A percentile compares a stretch with the other conserved stretches of the same genome.
Conservation (phyloP, 2,329 filamentous ascomycete species). For the Xylaria sp. region DNA sequence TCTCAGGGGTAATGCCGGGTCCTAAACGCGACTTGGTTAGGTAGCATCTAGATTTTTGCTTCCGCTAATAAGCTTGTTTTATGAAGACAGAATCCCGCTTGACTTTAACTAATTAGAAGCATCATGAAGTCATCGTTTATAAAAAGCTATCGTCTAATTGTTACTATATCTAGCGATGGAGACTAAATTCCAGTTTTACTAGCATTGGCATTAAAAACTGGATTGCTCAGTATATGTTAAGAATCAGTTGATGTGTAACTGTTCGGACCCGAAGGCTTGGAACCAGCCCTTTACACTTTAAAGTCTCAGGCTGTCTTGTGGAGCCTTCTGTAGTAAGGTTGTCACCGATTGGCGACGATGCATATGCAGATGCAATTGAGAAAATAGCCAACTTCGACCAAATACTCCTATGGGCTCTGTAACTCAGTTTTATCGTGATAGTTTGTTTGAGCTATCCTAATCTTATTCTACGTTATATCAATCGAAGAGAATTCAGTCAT, state of each 20-base stretch:
- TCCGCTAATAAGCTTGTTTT: neutral
- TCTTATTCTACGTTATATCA: too few species aligned
- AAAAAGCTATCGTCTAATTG: neutral
- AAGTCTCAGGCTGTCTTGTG: too few species aligned
- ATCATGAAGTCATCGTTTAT: neutral
- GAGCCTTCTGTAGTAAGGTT: too few species aligned
- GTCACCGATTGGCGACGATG: too few species aligned
- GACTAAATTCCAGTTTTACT: neutral
- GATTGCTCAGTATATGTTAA: too few species aligned
- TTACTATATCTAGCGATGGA: neutral
- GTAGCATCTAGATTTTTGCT: neutral
- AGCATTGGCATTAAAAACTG: too few species aligned
- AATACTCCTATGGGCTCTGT: too few species aligned
- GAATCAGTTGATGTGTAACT: neutral
- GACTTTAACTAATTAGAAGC: neutral
- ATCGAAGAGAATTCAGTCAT: too few species aligned
- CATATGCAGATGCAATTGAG: too few species aligned
- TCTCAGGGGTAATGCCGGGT: conserved; percentile 14
- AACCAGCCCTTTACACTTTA: neutral
- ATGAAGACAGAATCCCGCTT: neutral
- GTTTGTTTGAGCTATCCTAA: too few species aligned
- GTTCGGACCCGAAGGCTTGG: neutral
- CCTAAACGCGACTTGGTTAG: conserved; percentile 1
- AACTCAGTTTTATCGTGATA: too few species aligned
- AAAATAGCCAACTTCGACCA: too few species aligned